phyloP scores from a whole-genome alignment of 2,329 filamentous ascomycete species.

The Talaromyces marneffei region DNA sequence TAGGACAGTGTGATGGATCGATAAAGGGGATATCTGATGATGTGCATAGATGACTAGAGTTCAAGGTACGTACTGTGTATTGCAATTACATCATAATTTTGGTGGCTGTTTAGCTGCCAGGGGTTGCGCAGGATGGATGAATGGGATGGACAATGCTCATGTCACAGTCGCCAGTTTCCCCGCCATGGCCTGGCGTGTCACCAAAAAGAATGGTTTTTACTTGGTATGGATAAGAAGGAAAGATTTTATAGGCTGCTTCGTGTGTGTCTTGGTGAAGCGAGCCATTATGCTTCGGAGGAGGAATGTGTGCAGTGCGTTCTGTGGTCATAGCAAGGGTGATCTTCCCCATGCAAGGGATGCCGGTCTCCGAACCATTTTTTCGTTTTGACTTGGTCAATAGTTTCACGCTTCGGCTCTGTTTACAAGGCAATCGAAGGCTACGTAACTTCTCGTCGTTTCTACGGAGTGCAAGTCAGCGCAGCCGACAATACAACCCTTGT shows the following conservation, averaged over 20 bases:
- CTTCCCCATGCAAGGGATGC: conserved; percentile 9
- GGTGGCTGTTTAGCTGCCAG: not conserved
- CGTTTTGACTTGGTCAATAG: not conserved
- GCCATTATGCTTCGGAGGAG: not conserved
- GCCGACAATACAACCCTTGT: not conserved
- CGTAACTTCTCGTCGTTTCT: not conserved
- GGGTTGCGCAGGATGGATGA: not conserved
- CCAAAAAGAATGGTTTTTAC: not conserved
- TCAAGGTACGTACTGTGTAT: no score
- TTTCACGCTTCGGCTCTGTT: not conserved
- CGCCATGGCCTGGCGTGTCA: not conserved
- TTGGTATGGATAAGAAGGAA: not conserved
- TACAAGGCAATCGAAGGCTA: not conserved
- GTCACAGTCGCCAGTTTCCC: not conserved
- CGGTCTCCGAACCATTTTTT: not conserved
- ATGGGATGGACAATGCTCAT: not conserved
- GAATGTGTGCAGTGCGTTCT: not conserved
- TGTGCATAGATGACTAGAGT: not conserved
- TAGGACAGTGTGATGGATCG: not conserved
- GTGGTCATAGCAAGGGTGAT: conserved; percentile 5
- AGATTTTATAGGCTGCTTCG: not conserved
- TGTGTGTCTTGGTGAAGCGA: not conserved
- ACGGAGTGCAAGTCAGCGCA: not conserved
- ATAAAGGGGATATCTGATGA: not conserved
- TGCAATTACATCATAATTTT: not conserved